These are phyloP conservation scores for Wallacemonas sp. DNA, from an alignment of 208 protist genomes.

Conservation along the genomic window DNA sequence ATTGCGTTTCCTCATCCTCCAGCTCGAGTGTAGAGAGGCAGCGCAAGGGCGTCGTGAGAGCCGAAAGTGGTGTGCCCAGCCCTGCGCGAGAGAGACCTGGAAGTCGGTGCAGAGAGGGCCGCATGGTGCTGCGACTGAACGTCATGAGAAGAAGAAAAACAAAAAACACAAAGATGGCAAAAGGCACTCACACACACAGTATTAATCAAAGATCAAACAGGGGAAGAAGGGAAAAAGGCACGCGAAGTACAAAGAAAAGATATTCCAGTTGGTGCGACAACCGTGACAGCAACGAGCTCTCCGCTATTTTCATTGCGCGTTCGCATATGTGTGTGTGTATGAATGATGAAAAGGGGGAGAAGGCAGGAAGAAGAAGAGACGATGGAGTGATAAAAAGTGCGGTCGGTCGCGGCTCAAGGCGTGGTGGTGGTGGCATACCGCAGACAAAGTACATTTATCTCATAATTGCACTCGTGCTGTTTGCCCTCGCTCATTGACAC, in stretches of 20 bases:
- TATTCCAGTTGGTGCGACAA: too few species aligned
- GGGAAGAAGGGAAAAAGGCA: background rate
- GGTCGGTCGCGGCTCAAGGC: too few species aligned
- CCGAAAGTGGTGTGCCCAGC: background rate
- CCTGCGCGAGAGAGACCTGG: background rate
- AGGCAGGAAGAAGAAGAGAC: background rate
- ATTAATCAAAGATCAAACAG: too few species aligned
- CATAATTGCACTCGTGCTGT: too few species aligned
- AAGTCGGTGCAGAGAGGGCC: background rate
- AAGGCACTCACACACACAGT: too few species aligned
- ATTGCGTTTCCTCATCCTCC: slow-evolving; percentile 29
- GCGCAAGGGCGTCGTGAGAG: slow-evolving; percentile 4
- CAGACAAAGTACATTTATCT: too few species aligned
- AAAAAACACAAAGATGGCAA: slow-evolving; percentile 1
- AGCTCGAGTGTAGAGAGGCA: slow-evolving; percentile 23
- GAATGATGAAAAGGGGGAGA: background rate
- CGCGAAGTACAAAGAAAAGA: too few species aligned
- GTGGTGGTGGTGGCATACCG: too few species aligned
- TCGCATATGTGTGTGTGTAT: background rate
- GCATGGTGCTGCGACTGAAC: background rate
- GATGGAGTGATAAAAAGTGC: too few species aligned
- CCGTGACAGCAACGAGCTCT: too few species aligned
- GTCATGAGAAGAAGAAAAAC: background rate
- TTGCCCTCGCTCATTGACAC: too few species aligned
- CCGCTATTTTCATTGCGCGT: background rate